Base-by-base conservation (phyloP, 768 basidiomycete species). In the Lactarius sp. region DNA sequence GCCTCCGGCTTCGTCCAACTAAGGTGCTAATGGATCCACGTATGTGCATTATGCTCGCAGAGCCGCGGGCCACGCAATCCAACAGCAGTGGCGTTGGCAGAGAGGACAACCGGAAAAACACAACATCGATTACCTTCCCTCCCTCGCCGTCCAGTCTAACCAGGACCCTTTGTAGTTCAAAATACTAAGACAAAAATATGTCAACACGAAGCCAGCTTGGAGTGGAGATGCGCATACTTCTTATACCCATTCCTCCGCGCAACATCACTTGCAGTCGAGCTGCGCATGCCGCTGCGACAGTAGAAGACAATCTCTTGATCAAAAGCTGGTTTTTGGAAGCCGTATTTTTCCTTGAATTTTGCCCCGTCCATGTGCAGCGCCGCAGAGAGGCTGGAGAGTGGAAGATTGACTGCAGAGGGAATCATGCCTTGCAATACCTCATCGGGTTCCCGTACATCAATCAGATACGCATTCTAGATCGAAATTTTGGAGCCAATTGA, bases 121-220 rank as follows among this genome's bases (percentile, higher is more conserved):
- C 66, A 63, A 60, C 51, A 52, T 68, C 59, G 62, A 75, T 74
- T 77, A 66, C 70, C 79, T 70, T 78, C 78, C 67, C 77, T 85
- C 72, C 77, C 77, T 74, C 70, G 77, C 76, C 13, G 83, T 81
- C 93, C 93, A 96, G 68, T 95, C 90, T 58, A 92, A 73, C 91
- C 92, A 96, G 20, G 90, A 92, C 9, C 93, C 93, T 67, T 82
- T 83, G 73, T 93, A 96, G 70, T 94, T 94, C 62, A 84, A 73
- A 54, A 68, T 61, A 52, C 68, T 68, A 37, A 16, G n/a, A 42
- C 1, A 44, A 12, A 52, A 3, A 13, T 9, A 22, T 34, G 39
- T 52, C 18, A 59, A 20, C 6, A 34, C 6, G 1, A 14, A 31
- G 16, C 37, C 18, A 13, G 20, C n/a, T 18, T 6, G n/a, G 16